Percentiles rank a stretch among this genome's conserved stretches.
These are phyloP conservation scores for Graphiopsis chlorocephala DNA, from an alignment of 2,329 filamentous ascomycete genomes.

Conservation along the genomic window DNA sequence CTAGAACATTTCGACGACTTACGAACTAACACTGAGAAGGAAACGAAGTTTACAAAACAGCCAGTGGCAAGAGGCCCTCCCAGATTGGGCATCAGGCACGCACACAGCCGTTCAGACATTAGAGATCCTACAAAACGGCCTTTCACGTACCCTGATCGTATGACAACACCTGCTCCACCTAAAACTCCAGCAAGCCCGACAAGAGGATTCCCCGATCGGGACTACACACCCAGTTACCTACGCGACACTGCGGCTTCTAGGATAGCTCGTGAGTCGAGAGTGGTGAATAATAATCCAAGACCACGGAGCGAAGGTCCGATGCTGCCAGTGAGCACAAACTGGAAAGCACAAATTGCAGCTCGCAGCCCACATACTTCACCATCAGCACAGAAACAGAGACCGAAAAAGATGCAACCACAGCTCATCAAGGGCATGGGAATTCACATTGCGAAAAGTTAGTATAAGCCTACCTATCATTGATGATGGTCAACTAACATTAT, in stretches of 20 bases:
- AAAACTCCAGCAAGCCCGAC: slow-evolving; percentile 55
- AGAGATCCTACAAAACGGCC: slow-evolving; percentile 29
- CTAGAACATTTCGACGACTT: slow-evolving; percentile 92
- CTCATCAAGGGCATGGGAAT: slow-evolving; percentile 81
- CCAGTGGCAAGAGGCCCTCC: slow-evolving; percentile 68
- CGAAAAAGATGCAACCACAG: slow-evolving; percentile 62
- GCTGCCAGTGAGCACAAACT: slow-evolving; percentile 55
- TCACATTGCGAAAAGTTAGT: slow-evolving; percentile 77
- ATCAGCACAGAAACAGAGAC: slow-evolving; percentile 47
- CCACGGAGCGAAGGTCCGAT: slow-evolving; percentile 50
- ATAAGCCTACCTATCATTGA: not conserved
- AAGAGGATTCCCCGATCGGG: slow-evolving; percentile 43
- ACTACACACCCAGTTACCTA: slow-evolving; percentile 59
- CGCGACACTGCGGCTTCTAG: slow-evolving; percentile 65
- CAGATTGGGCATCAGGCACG: slow-evolving; percentile 43
- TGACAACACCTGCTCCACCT: slow-evolving; percentile 46
- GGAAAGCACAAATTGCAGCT: slow-evolving; percentile 55
- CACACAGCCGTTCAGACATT: slow-evolving; percentile 31
- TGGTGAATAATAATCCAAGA: slow-evolving; percentile 39
- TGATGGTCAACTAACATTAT: slow-evolving; percentile 14
- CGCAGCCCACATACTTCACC: slow-evolving; percentile 52
- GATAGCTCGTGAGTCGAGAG: slow-evolving; percentile 61
- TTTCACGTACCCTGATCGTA: slow-evolving; percentile 40
- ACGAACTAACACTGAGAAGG: slow-evolving; percentile 77
- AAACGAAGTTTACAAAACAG: slow-evolving; percentile 79